Percentiles rank a stretch among this genome's conserved stretches.
These are phyloP conservation scores for Eucalyptus melliodora DNA, from an alignment of 345 rosid genomes.

Conservation along the genomic window DNA sequence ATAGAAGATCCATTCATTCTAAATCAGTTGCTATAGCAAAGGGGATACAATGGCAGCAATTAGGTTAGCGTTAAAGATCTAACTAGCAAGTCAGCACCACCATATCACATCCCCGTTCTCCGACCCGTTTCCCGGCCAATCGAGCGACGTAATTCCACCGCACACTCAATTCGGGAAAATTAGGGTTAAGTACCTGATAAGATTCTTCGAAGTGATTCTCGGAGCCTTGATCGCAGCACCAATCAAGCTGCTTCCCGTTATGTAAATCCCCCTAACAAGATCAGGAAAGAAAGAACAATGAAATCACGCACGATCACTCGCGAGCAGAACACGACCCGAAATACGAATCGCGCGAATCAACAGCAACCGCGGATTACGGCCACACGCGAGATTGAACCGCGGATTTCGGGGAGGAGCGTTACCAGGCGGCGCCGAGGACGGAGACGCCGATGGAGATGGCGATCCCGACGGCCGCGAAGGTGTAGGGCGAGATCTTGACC, in stretches of 20 bases:
- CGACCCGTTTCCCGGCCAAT: no score
- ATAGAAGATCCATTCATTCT: not conserved
- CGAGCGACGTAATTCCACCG: not conserved
- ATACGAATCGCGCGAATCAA: not conserved
- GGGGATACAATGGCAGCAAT: not conserved
- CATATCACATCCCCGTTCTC: not conserved
- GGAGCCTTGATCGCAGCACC: slow-evolving; percentile 99
- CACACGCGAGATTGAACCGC: not conserved
- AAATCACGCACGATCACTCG: not conserved
- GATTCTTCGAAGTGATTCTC: slow-evolving; percentile 94
- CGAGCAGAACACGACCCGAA: not conserved
- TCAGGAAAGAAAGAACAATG: not conserved
- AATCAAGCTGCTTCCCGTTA: slow-evolving; percentile 95
- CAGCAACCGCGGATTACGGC: not conserved
- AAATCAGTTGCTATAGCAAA: not conserved
- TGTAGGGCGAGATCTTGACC: slow-evolving; percentile 81
- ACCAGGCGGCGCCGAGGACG: slow-evolving; percentile 99
- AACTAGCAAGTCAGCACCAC: not conserved
- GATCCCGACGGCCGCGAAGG: slow-evolving; percentile 92
- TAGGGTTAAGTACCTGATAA: slow-evolving; percentile 44
- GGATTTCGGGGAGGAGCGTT: not conserved
- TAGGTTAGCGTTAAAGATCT: not conserved
- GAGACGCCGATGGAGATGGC: slow-evolving; percentile 94
- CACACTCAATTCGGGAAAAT: not conserved
- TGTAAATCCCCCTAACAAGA: slow-evolving; percentile 75